These are phyloP conservation scores for Chytriomyces sp. DNA, from an alignment of 192 early-diverging fungal species.

Conservation along the genomic window DNA sequence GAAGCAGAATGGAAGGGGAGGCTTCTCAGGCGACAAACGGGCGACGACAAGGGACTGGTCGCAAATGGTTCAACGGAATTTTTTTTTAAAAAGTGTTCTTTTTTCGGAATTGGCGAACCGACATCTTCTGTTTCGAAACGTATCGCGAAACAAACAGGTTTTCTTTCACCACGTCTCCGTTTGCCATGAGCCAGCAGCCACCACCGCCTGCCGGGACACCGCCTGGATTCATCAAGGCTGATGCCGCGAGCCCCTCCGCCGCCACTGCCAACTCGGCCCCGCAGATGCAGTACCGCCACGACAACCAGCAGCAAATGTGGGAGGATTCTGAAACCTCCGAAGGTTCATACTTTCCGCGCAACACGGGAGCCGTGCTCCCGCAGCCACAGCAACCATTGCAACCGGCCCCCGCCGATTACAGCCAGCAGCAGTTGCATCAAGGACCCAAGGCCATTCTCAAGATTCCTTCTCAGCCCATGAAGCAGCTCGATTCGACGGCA, in stretches of 20 bases:
- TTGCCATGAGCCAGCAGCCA: neutral
- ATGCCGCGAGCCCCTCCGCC: too few species aligned
- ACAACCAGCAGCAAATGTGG: conserved; percentile 7
- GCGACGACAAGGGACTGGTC: too few species aligned
- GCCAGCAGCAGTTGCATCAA: too few species aligned
- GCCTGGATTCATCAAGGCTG: neutral
- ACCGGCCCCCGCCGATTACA: neutral
- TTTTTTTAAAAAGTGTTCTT: too few species aligned
- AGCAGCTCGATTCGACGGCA: neutral
- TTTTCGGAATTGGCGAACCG: too few species aligned
- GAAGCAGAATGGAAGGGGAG: too few species aligned
- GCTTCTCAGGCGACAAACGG: too few species aligned
- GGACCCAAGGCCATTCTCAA: neutral
- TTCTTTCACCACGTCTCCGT: too few species aligned
- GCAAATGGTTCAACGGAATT: too few species aligned
- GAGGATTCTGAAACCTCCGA: conserved; percentile 20
- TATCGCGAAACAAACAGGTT: too few species aligned
- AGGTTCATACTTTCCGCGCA: conserved; percentile 3
- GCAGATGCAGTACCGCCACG: neutral
- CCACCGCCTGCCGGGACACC: neutral
- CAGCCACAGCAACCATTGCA: conserved; percentile 5
- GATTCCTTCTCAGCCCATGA: neutral
- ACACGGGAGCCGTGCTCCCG: neutral
- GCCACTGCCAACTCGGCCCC: neutral
- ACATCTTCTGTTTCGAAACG: too few species aligned